A percentile compares a stretch with the other conserved stretches of the same genome.
phyloP scores from a whole-genome alignment of 768 basidiomycete genomes.

The Amanita thiersii region DNA sequence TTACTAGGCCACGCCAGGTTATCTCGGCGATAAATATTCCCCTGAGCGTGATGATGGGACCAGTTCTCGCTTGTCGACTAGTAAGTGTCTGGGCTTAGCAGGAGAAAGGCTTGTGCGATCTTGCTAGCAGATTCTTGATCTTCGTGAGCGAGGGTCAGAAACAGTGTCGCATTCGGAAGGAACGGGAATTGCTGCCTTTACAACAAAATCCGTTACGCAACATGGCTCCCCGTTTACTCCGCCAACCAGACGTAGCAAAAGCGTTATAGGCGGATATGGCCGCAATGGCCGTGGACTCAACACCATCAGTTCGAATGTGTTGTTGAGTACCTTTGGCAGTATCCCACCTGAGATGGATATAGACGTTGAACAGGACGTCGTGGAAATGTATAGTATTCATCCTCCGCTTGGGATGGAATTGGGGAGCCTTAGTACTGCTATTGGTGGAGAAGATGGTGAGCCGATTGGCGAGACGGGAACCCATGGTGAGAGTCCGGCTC shows the following conservation, averaged over 20 bases:
- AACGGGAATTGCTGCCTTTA: constrained; percentile 59
- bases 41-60: constrained; percentile 76
- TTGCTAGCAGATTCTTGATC: constrained; percentile 58
- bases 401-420: constrained; percentile 46
- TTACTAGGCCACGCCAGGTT: constrained; percentile 61
- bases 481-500: constrained; percentile 40
- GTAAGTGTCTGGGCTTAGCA: constrained; percentile 24
- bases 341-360: constrained; percentile 44
- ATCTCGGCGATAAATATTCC: constrained; percentile 83
- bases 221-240: constrained; percentile 48
- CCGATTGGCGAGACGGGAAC: constrained; percentile 37
- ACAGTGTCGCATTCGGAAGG: constrained; percentile 70
- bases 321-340: constrained; percentile 57
- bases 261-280: constrained; percentile 23
- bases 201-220: constrained; percentile 53
- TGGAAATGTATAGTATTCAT: constrained; percentile 52
- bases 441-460: constrained; percentile 45
- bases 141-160: constrained; percentile 75
- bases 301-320: constrained; percentile 52
- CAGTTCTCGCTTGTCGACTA: constrained; percentile 72
- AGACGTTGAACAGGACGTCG: constrained; percentile 42
- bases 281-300: constrained; percentile 33
- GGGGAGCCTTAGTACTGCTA: constrained; percentile 39
- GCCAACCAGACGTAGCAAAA: constrained; percentile 37
- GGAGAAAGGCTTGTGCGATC: constrained; percentile 2